phyloP scores from a whole-genome alignment of 352 stramenopile genomes.

The Globisporangium paroecandrum region DNA sequence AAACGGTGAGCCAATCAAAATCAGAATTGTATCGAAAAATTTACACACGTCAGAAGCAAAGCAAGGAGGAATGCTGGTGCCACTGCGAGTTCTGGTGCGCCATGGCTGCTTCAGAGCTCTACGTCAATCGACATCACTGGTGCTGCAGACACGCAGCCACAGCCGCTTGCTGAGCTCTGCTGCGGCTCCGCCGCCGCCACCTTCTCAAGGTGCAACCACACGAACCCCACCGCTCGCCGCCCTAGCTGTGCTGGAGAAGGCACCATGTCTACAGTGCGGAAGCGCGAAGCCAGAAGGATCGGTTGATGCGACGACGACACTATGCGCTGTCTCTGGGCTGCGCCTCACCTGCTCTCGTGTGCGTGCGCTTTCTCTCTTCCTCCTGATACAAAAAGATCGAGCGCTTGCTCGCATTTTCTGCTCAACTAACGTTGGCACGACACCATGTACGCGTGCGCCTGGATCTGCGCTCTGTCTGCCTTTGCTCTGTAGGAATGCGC shows the following conservation, averaged over 20 bases:
- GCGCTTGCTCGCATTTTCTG: background rate
- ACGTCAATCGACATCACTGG: background rate
- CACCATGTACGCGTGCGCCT: background rate
- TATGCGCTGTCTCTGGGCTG: slow-evolving; percentile 34
- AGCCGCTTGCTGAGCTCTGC: background rate
- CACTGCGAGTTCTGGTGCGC: background rate
- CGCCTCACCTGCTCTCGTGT: slow-evolving; percentile 51
- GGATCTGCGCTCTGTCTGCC: background rate
- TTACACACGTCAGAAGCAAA: background rate
- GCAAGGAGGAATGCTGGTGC: background rate
- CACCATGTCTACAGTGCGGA: slow-evolving; percentile 53
- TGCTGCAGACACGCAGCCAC: background rate
- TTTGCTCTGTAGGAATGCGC: slow-evolving; percentile 27
- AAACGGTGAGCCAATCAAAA: slow-evolving; percentile 2
- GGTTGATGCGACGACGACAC: slow-evolving; percentile 2
- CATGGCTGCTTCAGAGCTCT: background rate
- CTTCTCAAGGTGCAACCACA: background rate
- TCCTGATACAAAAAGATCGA: background rate
- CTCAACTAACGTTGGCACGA: background rate
- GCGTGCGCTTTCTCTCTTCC: slow-evolving; percentile 5
- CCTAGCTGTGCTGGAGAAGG: slow-evolving; percentile 30
- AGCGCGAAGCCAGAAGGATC: slow-evolving; percentile 3
- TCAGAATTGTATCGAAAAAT: background rate
- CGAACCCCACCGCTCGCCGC: background rate
- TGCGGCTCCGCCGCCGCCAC: no score